phyloP scores from a whole-genome alignment of 2,329 filamentous ascomycete species.

The Parastagonospora avenae region DNA sequence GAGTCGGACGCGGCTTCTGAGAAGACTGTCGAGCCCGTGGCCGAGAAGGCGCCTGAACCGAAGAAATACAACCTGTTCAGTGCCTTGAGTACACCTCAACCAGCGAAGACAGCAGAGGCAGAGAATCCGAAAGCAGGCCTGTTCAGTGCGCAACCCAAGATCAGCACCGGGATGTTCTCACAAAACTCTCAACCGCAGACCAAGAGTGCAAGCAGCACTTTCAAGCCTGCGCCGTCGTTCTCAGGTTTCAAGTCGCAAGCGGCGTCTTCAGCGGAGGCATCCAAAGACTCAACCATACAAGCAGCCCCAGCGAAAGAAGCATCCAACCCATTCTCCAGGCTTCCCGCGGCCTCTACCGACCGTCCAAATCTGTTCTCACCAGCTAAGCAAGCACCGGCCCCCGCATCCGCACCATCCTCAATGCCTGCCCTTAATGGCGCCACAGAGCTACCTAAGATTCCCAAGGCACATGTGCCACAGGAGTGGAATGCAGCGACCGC shows the following conservation, averaged over 20 bases:
- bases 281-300: slow-evolving; percentile 13
- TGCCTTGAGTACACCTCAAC: slow-evolving; percentile 31
- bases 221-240: slow-evolving; percentile 14
- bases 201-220: slow-evolving; percentile 9
- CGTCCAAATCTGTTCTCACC: slow-evolving; percentile 20
- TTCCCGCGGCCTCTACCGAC: slow-evolving; percentile 15
- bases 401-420: slow-evolving; percentile 7
- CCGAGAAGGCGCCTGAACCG: slow-evolving; percentile 18
- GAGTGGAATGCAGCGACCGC: slow-evolving; percentile 26
- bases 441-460: slow-evolving; percentile 26
- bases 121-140: slow-evolving; percentile 20
- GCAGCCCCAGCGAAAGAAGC: slow-evolving; percentile 11
- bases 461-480: slow-evolving; percentile 31
- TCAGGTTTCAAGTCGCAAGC: slow-evolving; percentile 11
- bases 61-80: slow-evolving; percentile 23
- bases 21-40: slow-evolving; percentile 4
- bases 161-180: slow-evolving; percentile 24
- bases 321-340: slow-evolving; percentile 21
- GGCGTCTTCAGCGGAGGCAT: slow-evolving; percentile 7
- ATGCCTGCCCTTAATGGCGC: slow-evolving; percentile 18
- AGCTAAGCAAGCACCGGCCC: slow-evolving; percentile 16
- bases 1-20: slow-evolving; percentile 7
- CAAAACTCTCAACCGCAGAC: slow-evolving; percentile 21
- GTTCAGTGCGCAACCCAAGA: slow-evolving; percentile 27
- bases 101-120: slow-evolving; percentile 18